A percentile compares a stretch with the other conserved stretches of the same genome.
Conservation (phyloP, 2,329 filamentous ascomycete species). For the Macrophomina pseudophaseolina region DNA sequence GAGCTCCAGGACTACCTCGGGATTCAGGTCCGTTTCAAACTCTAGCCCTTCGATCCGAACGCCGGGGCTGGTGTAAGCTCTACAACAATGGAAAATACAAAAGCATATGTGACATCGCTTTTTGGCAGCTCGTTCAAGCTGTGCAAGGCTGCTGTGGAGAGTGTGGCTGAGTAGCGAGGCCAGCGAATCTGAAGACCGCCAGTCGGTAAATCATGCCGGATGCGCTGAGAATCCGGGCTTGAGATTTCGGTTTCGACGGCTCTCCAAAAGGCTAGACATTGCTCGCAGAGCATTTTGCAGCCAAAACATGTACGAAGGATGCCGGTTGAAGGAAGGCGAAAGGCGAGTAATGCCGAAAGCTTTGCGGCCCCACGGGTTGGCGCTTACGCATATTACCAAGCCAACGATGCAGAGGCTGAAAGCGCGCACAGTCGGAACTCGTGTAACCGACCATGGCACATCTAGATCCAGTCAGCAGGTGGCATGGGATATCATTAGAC, state of each 20-base stretch:
- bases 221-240: background rate
- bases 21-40: slow-evolving; percentile 27
- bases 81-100: slow-evolving; percentile 30
- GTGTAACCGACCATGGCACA: no score
- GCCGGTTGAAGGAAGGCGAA: background rate
- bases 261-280: background rate
- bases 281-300: background rate
- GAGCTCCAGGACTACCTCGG: slow-evolving; percentile 31
- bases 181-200: background rate
- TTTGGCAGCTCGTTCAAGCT: slow-evolving; percentile 32
- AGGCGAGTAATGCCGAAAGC: background rate
- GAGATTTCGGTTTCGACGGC: background rate
- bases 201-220: background rate
- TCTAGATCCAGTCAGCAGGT: no score
- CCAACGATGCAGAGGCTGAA: no score
- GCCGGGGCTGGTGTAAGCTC: slow-evolving; percentile 24
- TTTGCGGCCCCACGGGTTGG: background rate
- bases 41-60: background rate
- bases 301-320: background rate
- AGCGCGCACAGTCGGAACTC: no score
- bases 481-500: no score
- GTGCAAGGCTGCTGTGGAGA: slow-evolving; percentile 30
- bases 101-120: slow-evolving; percentile 31
- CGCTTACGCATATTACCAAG: background rate
- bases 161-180: background rate